Conservation (phyloP, 306 rosid genomes). For the Cucurbita moschata region DNA sequence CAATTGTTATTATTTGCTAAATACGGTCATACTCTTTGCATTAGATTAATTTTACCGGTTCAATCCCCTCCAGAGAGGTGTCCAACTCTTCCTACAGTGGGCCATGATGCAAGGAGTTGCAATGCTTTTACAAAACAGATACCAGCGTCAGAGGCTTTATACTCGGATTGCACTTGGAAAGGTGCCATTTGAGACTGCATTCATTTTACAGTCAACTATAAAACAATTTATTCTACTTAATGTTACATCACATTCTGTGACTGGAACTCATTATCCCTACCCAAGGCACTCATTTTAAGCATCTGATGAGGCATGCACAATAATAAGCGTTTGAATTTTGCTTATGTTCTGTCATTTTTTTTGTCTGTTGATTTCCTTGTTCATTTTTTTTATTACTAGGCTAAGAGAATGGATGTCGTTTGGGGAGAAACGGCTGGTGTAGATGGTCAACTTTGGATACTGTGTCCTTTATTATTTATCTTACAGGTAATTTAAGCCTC, state of each 20-base stretch:
- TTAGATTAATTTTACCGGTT: not conserved
- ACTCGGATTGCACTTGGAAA: constrained; percentile 98
- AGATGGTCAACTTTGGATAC: constrained; percentile 85
- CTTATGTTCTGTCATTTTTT: not conserved
- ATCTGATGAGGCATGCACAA: not conserved
- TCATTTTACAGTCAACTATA: not conserved
- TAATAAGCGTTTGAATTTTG: not conserved
- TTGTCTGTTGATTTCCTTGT: not conserved
- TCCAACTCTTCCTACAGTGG: constrained; percentile 92
- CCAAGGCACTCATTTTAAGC: not conserved
- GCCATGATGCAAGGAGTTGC: constrained; percentile 99
- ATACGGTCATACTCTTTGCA: not conserved
- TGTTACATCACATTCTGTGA: not conserved
- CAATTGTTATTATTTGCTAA: not conserved
- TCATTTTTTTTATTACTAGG: constrained; percentile 28
- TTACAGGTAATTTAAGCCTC: constrained; percentile 56
- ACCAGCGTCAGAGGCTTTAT: constrained; percentile 94
- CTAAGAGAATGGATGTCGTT: constrained; percentile 99
- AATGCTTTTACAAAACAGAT: constrained; percentile 95
- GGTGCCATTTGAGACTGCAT: constrained; percentile 29
- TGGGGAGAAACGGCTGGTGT: constrained; percentile 99
- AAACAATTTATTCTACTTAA: constrained; percentile 1
- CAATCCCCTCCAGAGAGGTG: constrained; percentile 67
- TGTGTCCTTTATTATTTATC: constrained; percentile 81
- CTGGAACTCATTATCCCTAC: not conserved